These are phyloP conservation scores for Coemansia sp. DNA, from an alignment of 192 early-diverging fungal species.

Conservation along the genomic window DNA sequence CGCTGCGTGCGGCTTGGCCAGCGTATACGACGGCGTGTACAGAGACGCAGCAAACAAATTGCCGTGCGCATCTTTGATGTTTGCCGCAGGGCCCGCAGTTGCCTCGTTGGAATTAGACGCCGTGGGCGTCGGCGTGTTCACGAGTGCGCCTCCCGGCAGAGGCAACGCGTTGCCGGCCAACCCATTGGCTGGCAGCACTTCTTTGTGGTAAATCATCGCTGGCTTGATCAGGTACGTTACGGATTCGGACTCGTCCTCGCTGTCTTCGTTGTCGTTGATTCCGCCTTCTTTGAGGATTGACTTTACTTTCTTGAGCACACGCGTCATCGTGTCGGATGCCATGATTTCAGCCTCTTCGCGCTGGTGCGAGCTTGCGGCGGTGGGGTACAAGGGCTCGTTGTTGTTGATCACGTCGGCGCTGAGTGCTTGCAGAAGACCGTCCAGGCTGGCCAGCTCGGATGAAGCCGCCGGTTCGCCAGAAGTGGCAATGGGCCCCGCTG, in stretches of 20 bases:
- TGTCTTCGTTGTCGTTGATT: conserved; percentile 39
- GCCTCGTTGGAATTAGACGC: conserved; percentile 21
- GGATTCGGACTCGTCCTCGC: conserved; percentile 30
- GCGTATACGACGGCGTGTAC: conserved; percentile 48
- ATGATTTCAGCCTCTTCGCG: conserved; percentile 47
- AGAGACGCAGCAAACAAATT: conserved; percentile 46
- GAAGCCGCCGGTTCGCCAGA: conserved; percentile 21
- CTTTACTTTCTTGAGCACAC: conserved; percentile 48
- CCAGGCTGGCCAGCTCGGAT: conserved; percentile 43
- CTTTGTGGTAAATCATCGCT: conserved; percentile 50
- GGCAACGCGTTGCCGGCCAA: conserved; percentile 46
- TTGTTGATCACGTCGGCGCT: conserved; percentile 48
- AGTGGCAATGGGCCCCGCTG: conserved; percentile 42
- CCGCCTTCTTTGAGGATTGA: conserved; percentile 49
- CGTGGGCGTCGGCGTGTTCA: conserved; percentile 47
- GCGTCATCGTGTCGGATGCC: conserved; percentile 44
- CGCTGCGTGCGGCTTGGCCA: conserved; percentile 47
- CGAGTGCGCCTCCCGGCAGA: conserved; percentile 41
- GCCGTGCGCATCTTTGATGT: conserved; percentile 46
- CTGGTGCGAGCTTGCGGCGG: conserved; percentile 33
- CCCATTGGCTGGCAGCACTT: conserved; percentile 46
- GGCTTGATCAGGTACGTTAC: conserved; percentile 49
- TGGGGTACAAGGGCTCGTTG: conserved; percentile 43
- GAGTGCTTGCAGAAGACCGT: conserved; percentile 47
- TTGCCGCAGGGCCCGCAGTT: conserved; percentile 36